Base-by-base conservation (phyloP, 768 basidiomycete genomes). In the Lanmaoa rubissima region DNA sequence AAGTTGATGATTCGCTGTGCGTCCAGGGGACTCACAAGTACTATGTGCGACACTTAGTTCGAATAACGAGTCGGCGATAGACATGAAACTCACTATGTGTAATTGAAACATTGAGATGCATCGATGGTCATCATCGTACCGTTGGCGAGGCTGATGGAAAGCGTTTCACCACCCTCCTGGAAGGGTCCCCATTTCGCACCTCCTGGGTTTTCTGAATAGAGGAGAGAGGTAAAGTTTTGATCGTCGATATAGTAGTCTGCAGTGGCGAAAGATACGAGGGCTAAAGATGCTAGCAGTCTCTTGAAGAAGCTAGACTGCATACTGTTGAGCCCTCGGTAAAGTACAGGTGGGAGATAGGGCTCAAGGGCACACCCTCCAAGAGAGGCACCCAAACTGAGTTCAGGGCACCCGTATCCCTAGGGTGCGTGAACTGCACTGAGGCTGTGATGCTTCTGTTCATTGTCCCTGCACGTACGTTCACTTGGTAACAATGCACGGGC, bases 211-310 rank as follows among this genome's bases (percentile, higher is more conserved):
- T 55, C 51, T 17, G 59, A 54, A 31, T 51, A 64, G 7, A 48
- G 3, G 14, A 58, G 63, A 34, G 51, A 51, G 13, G 63, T 57
- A 16, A 16, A 38, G 38, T 61, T 61, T 45, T 61, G 58, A n/a
- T 64, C 63, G 34, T 64, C 63, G 21, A 64, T 60, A 19, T 43
- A 53, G 34, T 62, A 62, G 34, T 61, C 56, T 42, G 56, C 62
- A 28, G 31, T 56, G 21, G 43, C 48, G 14, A 53, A 44, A 19
- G 53, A 53, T 31, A 24, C 31, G 16, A 61, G 31, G 39, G 40
- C 56, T 6, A 40, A 43, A 7, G 43, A 28, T 28, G 28, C 38
- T 17, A 61, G 14, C 40, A 61, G 24, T 28, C 24, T 46, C 26
- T 31, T 50, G 21, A 43, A 12, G 21, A 52, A 16, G 24, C n/a